Percentiles rank a stretch among this genome's conserved stretches.
Conservation (phyloP, 805 yeast species). For the Scheffersomyces coipomensis region DNA sequence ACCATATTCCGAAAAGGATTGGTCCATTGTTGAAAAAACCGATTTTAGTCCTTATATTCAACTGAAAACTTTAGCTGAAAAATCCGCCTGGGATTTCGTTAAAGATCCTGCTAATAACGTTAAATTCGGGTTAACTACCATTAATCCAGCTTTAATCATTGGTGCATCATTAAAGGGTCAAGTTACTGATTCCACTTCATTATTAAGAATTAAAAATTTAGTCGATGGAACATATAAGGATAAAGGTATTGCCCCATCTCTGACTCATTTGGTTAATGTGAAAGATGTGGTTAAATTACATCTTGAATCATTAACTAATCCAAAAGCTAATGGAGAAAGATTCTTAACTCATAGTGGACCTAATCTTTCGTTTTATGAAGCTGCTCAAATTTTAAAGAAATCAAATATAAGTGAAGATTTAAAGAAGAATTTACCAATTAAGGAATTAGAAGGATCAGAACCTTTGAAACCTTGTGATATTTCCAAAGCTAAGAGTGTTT, state of each 20-base stretch:
- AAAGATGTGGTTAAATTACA: not conserved
- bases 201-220: not conserved
- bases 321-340: not conserved
- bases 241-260: not conserved
- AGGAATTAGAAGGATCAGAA: not conserved
- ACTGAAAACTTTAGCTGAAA: constrained; percentile 18
- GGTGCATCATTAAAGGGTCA: constrained; percentile 5
- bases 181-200: not conserved
- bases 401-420: not conserved
- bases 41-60: constrained; percentile 2
- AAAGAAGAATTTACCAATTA: not conserved
- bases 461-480: not conserved
- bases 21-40: constrained; percentile 1
- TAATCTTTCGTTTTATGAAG: not conserved
- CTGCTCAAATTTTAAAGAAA: not conserved
- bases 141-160: constrained; percentile 4
- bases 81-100: constrained; percentile 8
- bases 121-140: not conserved
- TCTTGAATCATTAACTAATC: not conserved
- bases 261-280: not conserved
- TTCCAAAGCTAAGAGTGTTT: not conserved
- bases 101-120: constrained; percentile 16
- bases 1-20: constrained; percentile 2
- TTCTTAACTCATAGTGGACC: not conserved
- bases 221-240: not conserved